Evolutionary conservation across 441 rosid genomes (phyloP), one percentile per base, ranked within the genome.

Genomic region (Eruca vesicaria): DNA sequence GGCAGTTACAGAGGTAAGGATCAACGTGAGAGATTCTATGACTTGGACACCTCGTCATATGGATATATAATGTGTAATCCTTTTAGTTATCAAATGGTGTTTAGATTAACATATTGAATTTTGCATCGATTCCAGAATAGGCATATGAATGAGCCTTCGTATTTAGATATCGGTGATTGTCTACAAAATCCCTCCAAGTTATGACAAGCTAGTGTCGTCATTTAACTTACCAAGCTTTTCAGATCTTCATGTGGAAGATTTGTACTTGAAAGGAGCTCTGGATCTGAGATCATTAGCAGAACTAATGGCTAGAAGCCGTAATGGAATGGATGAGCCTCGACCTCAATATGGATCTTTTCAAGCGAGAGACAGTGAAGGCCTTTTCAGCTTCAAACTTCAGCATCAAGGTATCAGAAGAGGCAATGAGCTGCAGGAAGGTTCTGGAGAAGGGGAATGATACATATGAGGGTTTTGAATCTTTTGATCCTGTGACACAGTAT

Each of bases 401-500:
- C 81, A 96, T 96, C 48, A 88, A 84, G 82, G 90, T 96, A 62
- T 91, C 99, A 66, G 97, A 93, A 66, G 85, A 79, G 84, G 94
- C 86, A 69, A 78, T 91, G 99, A 73, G 96, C 99, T 64, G 98
- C 98, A 72, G 99, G 99, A 96, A 92, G 83, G 99, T 96, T 84
- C 84, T 93, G 84, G 99, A 96, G 87, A 96, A 93, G 84, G 99
- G 99, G 71, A n/a, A n/a, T n/a, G 99, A 96, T 72, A 90, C 96
- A 3, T 96, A 96, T 73, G 98, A 96, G 98, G 99, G n/a, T n/a
- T n/a, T n/a, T n/a, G n/a, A n/a, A n/a, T n/a, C n/a, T n/a, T n/a
- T n/a, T n/a, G n/a, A n/a, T n/a, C n/a, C n/a, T n/a, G n/a, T n/a
- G n/a, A n/a, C n/a, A n/a, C n/a, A n/a, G n/a, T n/a, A n/a, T n/a